Conservation (phyloP, 805 yeast species). For the Candida manassasensis region DNA sequence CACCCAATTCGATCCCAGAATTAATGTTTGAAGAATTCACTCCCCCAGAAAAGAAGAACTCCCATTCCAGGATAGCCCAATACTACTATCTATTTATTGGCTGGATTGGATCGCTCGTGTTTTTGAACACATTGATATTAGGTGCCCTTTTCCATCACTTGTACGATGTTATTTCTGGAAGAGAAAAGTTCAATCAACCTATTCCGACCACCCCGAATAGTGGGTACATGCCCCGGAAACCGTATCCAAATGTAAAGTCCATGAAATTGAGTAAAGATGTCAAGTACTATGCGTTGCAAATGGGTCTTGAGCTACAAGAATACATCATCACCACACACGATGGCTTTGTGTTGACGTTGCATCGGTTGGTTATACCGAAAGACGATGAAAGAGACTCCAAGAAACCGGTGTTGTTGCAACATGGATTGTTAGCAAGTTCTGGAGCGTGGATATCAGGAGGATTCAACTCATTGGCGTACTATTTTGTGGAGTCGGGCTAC, state of each 20-base stretch:
- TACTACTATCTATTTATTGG: constrained; percentile 20
- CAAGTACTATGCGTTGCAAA: constrained; percentile 59
- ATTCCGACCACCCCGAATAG: constrained; percentile 14
- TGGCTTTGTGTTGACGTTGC: constrained; percentile 68
- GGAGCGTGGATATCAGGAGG: constrained; percentile 88
- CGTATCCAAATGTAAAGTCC: constrained; percentile 30
- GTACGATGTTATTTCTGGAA: constrained; percentile 23
- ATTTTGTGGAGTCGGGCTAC: constrained; percentile 51
- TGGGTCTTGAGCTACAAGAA: constrained; percentile 56
- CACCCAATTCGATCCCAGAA: too few species aligned
- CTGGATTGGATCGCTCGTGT: constrained; percentile 24
- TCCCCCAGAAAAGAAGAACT: constrained; percentile 18
- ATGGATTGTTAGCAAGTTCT: constrained; percentile 83
- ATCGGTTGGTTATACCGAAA: constrained; percentile 54
- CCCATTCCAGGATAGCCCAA: constrained; percentile 18
- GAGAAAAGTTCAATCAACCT: constrained; percentile 26
- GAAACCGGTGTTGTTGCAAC: constrained; percentile 71
- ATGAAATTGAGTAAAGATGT: constrained; percentile 43
- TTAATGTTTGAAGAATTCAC: constrained; percentile 20
- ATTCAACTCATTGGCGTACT: constrained; percentile 63
- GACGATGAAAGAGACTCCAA: constrained; percentile 24
- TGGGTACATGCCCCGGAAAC: constrained; percentile 27
- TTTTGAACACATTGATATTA: constrained; percentile 19
- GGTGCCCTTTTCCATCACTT: constrained; percentile 30
- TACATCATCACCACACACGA: constrained; percentile 68